Conservation (phyloP, 2,329 filamentous ascomycete species). For the Talaromyces sp. region DNA sequence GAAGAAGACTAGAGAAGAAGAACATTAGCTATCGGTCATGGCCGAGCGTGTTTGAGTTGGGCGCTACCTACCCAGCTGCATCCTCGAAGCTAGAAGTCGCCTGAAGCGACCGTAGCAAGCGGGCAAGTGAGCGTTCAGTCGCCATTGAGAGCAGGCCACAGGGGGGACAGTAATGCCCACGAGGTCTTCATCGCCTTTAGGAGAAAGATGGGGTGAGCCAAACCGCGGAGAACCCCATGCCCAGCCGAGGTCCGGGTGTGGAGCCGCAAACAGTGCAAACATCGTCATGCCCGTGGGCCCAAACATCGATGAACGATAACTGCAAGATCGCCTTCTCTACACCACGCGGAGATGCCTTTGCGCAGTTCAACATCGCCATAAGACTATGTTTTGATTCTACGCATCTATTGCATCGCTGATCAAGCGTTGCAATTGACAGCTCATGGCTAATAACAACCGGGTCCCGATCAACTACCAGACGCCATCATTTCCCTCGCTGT, state of each 20-base stretch:
- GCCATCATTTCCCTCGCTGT: slow-evolving; percentile 79
- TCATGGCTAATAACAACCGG: slow-evolving; percentile 44
- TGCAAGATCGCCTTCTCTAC: neutral
- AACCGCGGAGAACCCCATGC: slow-evolving; percentile 37
- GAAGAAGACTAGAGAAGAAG: slow-evolving; percentile 51
- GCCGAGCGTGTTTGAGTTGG: slow-evolving; percentile 3
- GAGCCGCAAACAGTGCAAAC: slow-evolving; percentile 39
- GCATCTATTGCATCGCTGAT: slow-evolving; percentile 1
- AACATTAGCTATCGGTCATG: slow-evolving; percentile 18
- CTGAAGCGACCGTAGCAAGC: slow-evolving; percentile 63
- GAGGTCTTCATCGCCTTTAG: slow-evolving; percentile 16
- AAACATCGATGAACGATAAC: neutral
- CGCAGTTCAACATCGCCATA: neutral
- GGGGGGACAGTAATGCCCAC: slow-evolving; percentile 9
- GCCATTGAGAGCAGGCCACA: slow-evolving; percentile 47
- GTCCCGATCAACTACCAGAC: slow-evolving; percentile 63
- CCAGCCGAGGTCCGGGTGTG: slow-evolving; percentile 34
- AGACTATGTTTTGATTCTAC: neutral
- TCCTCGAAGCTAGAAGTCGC: slow-evolving; percentile 61
- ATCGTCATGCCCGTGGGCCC: slow-evolving; percentile 11
- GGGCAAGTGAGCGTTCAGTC: slow-evolving; percentile 63
- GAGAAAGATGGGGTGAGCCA: slow-evolving; percentile 6
- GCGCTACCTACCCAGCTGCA: slow-evolving; percentile 55
- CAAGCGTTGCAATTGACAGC: neutral
- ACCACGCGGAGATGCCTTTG: neutral